Evolutionary conservation across 345 rosid species (phyloP), one percentile per base, ranked within the genome.

Genomic region (Rhodomyrtus tomentosa): DNA sequence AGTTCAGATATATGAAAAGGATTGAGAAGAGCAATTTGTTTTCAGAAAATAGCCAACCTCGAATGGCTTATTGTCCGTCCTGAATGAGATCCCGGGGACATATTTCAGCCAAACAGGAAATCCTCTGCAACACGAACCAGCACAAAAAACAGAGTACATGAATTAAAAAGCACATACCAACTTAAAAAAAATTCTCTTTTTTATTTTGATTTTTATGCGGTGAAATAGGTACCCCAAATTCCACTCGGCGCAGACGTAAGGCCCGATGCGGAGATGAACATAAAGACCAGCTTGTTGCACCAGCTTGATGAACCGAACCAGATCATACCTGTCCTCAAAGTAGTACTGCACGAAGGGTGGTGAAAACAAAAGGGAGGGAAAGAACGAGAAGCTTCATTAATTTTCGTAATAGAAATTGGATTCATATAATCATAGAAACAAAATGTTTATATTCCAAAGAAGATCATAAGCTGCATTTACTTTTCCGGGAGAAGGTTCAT

Each of bases 221-320:
- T 21, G 10, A 32, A 68, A 18, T 68, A 52, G 45, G 49, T 84
- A 86, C 88, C 88, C 88, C 14, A 84, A 84, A 81, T 86, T 86
- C 88, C 88, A 86, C 73, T 86, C 88, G 0, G 86, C 88, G 12
- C 88, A 86, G 48, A 86, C 2, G 10, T 86, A 86, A 48, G 88
- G 88, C 21, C 88, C 88, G 2, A 86, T 84, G 25, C 88, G 83
- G 86, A 86, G 88, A 72, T 84, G 84, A 51, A 86, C 88, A 9
- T 84, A 90, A 32, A 91, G 90, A 20, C 93, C 93, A n/a, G 91
- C 92, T 83, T 86, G 87, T 59, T 90, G 87, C 55, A 88, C 87
- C 80, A 87, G 73, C 89, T 90, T 91, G 85, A 91, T 54, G 85
- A 91, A 91, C 68, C 88, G 87, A 42, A 91, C 92, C 58, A 91